Conservation (phyloP, 169 alveolate species). For the Babesia ovata region DNA sequence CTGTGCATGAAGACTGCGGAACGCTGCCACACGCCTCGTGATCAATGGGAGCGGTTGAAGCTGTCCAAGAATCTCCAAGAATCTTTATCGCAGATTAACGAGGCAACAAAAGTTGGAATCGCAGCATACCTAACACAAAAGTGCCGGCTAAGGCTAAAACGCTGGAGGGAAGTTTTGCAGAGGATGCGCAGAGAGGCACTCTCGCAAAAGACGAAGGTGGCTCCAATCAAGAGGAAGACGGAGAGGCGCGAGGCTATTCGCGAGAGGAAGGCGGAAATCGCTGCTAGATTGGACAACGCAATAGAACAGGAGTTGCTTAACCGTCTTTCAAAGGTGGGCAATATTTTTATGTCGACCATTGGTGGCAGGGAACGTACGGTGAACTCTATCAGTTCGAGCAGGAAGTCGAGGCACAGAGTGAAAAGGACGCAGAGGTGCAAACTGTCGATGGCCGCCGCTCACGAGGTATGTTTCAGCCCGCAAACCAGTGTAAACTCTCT, state of each 20-base stretch:
- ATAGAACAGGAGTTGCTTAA: slow-evolving; percentile 94
- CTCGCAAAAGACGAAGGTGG: slow-evolving; percentile 70
- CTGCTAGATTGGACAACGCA: slow-evolving; percentile 96
- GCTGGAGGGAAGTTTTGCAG: slow-evolving; percentile 92
- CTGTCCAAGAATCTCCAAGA: slow-evolving; percentile 86
- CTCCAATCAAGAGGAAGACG: slow-evolving; percentile 96
- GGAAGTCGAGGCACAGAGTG: slow-evolving; percentile 33
- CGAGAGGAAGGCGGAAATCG: slow-evolving; percentile 94
- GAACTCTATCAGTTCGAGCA: slow-evolving; percentile 63
- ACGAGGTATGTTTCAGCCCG: slow-evolving; percentile 7
- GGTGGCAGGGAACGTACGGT: slow-evolving; percentile 58
- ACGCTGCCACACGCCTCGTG: slow-evolving; percentile 96
- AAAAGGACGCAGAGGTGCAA: slow-evolving; percentile 39
- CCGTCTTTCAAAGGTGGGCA: slow-evolving; percentile 88
- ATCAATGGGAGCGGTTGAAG: slow-evolving; percentile 94
- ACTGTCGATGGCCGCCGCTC: background rate
- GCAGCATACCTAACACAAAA: slow-evolving; percentile 92
- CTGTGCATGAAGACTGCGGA: slow-evolving; percentile 97
- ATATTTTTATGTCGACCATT: slow-evolving; percentile 80
- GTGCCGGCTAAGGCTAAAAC: slow-evolving; percentile 94
- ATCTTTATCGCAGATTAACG: slow-evolving; percentile 93
- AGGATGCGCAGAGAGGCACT: slow-evolving; percentile 88
- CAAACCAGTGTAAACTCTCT: no score
- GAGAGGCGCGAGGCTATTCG: slow-evolving; percentile 97
- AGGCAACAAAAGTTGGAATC: slow-evolving; percentile 90